Percentiles rank a stretch among this genome's conserved stretches.
phyloP scores from a whole-genome alignment of 129 eudicot species.

The Saposhnikovia divaricata region DNA sequence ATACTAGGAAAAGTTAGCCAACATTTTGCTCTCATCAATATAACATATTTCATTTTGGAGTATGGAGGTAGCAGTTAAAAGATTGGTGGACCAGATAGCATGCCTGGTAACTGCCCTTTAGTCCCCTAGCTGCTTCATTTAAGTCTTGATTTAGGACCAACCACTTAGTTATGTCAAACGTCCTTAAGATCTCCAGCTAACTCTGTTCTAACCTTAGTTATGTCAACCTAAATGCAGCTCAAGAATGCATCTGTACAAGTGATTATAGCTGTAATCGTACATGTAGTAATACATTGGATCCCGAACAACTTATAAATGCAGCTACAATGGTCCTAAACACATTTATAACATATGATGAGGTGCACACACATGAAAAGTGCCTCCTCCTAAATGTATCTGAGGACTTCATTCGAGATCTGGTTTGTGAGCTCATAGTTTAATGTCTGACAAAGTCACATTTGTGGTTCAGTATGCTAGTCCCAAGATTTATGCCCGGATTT shows the following conservation, averaged over 20 bases:
- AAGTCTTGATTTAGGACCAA: background rate
- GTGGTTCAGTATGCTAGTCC: background rate
- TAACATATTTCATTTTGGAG: background rate
- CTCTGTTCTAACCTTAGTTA: background rate
- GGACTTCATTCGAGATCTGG: background rate
- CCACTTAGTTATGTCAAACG: background rate
- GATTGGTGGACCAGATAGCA: conserved; percentile 6
- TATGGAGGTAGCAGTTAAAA: background rate
- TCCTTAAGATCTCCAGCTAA: background rate
- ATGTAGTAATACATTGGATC: background rate
- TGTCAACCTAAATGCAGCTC: background rate
- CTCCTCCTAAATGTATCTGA: background rate
- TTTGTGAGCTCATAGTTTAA: background rate
- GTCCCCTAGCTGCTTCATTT: background rate
- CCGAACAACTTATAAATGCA: background rate
- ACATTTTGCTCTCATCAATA: no score
- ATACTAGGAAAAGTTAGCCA: no score
- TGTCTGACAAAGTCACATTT: background rate
- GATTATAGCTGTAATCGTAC: background rate
- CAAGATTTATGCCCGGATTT: background rate
- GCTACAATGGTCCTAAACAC: background rate
- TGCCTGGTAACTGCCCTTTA: background rate
- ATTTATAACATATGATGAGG: background rate
- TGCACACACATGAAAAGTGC: background rate
- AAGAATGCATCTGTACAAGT: background rate